These are phyloP conservation scores for Lactarius tabidus DNA, from an alignment of 768 basidiomycete genomes.

Conservation along the genomic window DNA sequence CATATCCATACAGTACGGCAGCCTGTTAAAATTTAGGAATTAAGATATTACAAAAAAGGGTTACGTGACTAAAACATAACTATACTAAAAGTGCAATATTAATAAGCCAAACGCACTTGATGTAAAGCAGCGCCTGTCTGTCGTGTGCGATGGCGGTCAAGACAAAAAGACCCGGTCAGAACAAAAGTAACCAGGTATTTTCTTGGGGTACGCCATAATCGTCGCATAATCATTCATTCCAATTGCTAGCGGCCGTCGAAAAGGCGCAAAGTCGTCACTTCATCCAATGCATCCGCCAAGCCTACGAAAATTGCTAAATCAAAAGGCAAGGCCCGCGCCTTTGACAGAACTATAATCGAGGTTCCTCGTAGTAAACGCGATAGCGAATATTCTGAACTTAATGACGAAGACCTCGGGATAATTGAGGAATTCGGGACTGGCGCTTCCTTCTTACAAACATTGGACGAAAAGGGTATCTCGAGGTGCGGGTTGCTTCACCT, in stretches of 20 bases:
- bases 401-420: constrained; percentile 67
- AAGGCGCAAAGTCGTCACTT: constrained; percentile 49
- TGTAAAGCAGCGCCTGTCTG: too few relatives aligned
- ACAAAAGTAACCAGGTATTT: constrained; percentile 30
- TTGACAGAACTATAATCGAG: constrained; percentile 55
- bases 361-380: constrained; percentile 53
- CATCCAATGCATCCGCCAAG: constrained; percentile 28
- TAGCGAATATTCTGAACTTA: constrained; percentile 45
- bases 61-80: too few relatives aligned
- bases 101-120: too few relatives aligned
- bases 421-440: constrained; percentile 61
- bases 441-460: constrained; percentile 58
- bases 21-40: too few relatives aligned
- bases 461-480: constrained; percentile 79
- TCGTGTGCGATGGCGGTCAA: constrained; percentile 31
- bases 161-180: constrained; percentile 35
- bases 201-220: not conserved
- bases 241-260: constrained; percentile 45
- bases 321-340: constrained; percentile 56
- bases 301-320: constrained; percentile 31
- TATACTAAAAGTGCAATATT: too few relatives aligned
- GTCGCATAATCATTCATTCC: not conserved
- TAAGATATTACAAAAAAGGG: too few relatives aligned
- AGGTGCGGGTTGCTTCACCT: constrained; percentile 45
- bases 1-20: too few relatives aligned